phyloP scores from a whole-genome alignment of 768 basidiomycete species.

The Lactifluus hygrophoroides region DNA sequence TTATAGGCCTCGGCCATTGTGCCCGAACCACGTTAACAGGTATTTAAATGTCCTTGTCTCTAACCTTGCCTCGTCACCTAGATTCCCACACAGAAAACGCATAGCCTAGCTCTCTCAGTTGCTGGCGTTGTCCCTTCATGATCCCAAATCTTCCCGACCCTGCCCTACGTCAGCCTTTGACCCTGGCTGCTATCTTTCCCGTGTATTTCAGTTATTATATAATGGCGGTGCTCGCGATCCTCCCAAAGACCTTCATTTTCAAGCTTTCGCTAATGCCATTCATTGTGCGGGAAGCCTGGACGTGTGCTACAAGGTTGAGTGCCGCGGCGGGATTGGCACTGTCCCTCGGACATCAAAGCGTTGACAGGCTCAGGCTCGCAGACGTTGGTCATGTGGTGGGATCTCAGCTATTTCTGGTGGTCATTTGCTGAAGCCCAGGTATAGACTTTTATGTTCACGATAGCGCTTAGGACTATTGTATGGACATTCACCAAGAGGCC shows the following conservation, averaged over 20 bases:
- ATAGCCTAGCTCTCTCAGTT: too few relatives aligned
- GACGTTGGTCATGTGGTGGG: conserved; percentile 1
- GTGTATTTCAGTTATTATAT: not conserved
- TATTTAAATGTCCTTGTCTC: too few relatives aligned
- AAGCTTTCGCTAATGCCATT: conserved; percentile 7
- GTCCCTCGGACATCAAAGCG: not conserved
- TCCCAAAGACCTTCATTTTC: too few relatives aligned
- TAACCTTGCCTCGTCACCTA: too few relatives aligned
- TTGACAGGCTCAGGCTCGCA: not conserved
- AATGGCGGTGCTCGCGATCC: not conserved
- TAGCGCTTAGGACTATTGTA: not conserved
- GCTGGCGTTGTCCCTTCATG: not conserved
- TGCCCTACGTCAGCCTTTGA: not conserved
- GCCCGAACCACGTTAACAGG: too few relatives aligned
- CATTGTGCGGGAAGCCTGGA: not conserved
- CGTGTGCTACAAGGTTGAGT: not conserved
- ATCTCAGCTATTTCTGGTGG: not conserved
- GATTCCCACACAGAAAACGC: too few relatives aligned
- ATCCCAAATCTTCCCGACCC: not conserved
- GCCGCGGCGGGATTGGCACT: not conserved
- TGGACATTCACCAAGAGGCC: conserved; percentile 9
- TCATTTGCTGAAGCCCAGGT: not conserved
- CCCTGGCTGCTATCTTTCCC: not conserved
- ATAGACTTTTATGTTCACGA: too few relatives aligned
- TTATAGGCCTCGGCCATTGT: too few relatives aligned